phyloP scores from a whole-genome alignment of 2,329 filamentous ascomycete species.

The Botrytis byssoidea region DNA sequence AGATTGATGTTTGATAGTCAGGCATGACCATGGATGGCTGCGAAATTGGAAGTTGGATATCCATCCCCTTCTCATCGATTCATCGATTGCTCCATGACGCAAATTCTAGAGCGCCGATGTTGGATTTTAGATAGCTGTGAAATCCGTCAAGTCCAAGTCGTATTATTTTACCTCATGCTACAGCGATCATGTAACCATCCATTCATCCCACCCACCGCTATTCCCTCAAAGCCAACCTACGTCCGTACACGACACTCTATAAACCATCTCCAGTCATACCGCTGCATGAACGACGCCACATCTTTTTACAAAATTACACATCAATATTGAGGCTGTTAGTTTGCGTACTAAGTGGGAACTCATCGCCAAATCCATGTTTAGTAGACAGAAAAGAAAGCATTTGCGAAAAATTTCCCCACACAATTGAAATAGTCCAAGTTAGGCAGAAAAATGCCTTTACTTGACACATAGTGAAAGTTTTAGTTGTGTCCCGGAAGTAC shows the following conservation, averaged over 20 bases:
- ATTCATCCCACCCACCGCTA: slow-evolving; percentile 6
- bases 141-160: not conserved
- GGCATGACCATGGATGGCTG: not conserved
- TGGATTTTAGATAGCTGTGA: not conserved
- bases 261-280: not conserved
- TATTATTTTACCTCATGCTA: not conserved
- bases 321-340: slow-evolving; percentile 16
- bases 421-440: not conserved
- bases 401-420: not conserved
- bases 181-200: not conserved
- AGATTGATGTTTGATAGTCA: not conserved
- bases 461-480: not conserved
- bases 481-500: not conserved
- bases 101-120: not conserved
- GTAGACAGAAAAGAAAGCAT: not conserved
- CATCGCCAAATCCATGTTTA: not conserved
- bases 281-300: not conserved
- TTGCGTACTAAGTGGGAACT: not conserved
- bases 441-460: not conserved
- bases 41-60: not conserved
- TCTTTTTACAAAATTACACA: not conserved
- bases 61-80: not conserved
- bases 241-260: not conserved
- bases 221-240: not conserved
- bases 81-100: not conserved